phyloP scores from a whole-genome alignment of 2,329 filamentous ascomycete genomes.

The Colletotrichum sp. region DNA sequence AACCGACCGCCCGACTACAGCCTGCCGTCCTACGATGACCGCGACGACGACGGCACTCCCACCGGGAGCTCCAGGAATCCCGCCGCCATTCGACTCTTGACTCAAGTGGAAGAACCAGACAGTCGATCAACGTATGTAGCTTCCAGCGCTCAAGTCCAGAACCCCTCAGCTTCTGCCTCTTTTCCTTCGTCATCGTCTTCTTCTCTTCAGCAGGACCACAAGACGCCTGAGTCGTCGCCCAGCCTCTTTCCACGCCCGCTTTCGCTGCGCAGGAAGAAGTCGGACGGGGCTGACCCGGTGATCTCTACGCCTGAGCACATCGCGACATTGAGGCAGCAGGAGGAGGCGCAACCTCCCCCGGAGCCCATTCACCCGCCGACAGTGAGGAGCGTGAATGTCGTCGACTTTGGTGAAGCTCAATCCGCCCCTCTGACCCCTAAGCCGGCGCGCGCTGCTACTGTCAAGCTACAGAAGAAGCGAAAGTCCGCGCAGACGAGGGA shows the following conservation, averaged over 20 bases:
- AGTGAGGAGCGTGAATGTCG: neutral
- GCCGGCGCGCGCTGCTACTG: constrained; percentile 35
- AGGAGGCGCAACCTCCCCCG: constrained; percentile 30
- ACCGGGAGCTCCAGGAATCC: constrained; percentile 48
- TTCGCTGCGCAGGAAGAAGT: constrained; percentile 21
- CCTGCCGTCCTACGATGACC: constrained; percentile 62
- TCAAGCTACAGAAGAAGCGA: constrained; percentile 56
- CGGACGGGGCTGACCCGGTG: constrained; percentile 18
- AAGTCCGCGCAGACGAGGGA: constrained; percentile 30
- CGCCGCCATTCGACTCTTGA: constrained; percentile 65
- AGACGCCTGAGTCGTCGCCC: constrained; percentile 18
- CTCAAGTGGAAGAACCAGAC: constrained; percentile 64
- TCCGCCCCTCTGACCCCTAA: constrained; percentile 21
- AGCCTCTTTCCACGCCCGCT: constrained; percentile 27
- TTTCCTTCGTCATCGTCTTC: neutral
- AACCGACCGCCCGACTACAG: constrained; percentile 63
- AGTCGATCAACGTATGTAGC: constrained; percentile 59
- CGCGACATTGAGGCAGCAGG: constrained; percentile 40
- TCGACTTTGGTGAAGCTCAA: constrained; percentile 18
- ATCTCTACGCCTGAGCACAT: constrained; percentile 40
- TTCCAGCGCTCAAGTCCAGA: neutral
- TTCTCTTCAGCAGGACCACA: constrained; percentile 22
- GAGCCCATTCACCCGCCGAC: neutral
- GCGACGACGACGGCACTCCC: constrained; percentile 50
- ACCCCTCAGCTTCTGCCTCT: neutral